A percentile compares a stretch with the other conserved stretches of the same genome.
These are phyloP conservation scores for Pseudofabraea citricarpa DNA, from an alignment of 2,329 filamentous ascomycete species.

Conservation along the genomic window DNA sequence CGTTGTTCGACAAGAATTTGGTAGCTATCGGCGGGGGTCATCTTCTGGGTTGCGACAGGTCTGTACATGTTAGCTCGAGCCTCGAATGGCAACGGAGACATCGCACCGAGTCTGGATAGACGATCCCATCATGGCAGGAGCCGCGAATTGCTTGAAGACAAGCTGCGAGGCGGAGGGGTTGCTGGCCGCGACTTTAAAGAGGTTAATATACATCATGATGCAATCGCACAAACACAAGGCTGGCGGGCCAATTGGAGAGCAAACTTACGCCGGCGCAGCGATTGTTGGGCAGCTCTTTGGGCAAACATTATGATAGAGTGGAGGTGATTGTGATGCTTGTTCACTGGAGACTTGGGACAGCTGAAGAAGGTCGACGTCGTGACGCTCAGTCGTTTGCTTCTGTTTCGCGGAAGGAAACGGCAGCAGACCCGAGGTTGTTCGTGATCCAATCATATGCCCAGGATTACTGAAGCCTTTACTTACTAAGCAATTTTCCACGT, in stretches of 20 bases:
- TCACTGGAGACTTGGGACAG: no score
- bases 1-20: slow-evolving; percentile 65
- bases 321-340: slow-evolving; percentile 6
- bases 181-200: slow-evolving; percentile 34
- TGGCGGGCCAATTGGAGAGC: slow-evolving; percentile 2
- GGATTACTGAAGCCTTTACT: not conserved
- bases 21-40: slow-evolving; percentile 37
- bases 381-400: no score
- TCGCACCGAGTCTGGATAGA: slow-evolving; percentile 43
- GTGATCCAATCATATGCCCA: not conserved
- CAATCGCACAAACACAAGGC: not conserved
- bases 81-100: not conserved
- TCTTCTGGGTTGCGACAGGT: slow-evolving; percentile 40
- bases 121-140: slow-evolving; percentile 34
- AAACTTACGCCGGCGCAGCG: slow-evolving; percentile 35
- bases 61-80: slow-evolving; percentile 25
- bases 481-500: slow-evolving; percentile 5
- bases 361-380: not conserved
- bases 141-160: slow-evolving; percentile 32
- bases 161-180: slow-evolving; percentile 37
- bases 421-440: not conserved
- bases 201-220: slow-evolving; percentile 10
- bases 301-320: slow-evolving; percentile 34
- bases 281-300: slow-evolving; percentile 37
- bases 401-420: slow-evolving; percentile 1